These are phyloP conservation scores for Trichoderma sp. DNA, from an alignment of 2,329 filamentous ascomycete genomes.

Conservation along the genomic window DNA sequence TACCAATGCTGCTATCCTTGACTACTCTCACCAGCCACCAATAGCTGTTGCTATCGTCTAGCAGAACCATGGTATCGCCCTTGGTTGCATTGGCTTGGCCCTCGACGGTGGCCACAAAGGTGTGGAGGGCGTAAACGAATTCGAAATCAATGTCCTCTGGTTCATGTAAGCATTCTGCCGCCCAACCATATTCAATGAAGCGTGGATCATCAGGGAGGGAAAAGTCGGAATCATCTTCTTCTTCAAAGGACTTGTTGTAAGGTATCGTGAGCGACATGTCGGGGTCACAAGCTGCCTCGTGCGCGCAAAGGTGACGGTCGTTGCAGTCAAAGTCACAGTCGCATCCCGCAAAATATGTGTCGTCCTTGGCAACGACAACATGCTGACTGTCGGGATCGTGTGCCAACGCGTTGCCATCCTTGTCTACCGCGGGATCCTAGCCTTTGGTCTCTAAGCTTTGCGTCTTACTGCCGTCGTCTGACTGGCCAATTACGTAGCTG, in stretches of 20 bases:
- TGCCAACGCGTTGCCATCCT: neutral
- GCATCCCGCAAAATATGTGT: neutral
- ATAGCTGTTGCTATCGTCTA: conserved; percentile 98
- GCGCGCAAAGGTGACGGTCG: conserved; percentile 19
- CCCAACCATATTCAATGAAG: conserved; percentile 72
- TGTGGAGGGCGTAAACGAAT: conserved; percentile 97
- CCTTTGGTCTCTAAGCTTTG: conserved; percentile 13
- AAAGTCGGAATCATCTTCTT: conserved; percentile 64
- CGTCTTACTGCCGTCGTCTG: neutral
- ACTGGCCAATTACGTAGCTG: neutral
- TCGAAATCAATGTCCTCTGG: conserved; percentile 99
- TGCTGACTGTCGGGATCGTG: neutral
- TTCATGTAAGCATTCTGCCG: conserved; percentile 81
- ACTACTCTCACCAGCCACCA: conserved; percentile 99
- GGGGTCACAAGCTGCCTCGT: conserved; percentile 14
- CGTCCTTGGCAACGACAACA: neutral
- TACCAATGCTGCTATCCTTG: conserved; percentile 92
- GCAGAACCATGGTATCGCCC: conserved; percentile 95
- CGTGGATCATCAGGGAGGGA: conserved; percentile 54
- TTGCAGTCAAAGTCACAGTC: conserved; percentile 23
- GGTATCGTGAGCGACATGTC: conserved; percentile 40
- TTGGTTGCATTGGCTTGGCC: conserved; percentile 98
- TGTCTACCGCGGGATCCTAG: conserved; percentile 17
- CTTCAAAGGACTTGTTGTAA: conserved; percentile 45
- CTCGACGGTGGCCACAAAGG: conserved; percentile 95